Base-by-base conservation (phyloP, 352 stramenopile genomes). In the Phytophthora capsici region DNA sequence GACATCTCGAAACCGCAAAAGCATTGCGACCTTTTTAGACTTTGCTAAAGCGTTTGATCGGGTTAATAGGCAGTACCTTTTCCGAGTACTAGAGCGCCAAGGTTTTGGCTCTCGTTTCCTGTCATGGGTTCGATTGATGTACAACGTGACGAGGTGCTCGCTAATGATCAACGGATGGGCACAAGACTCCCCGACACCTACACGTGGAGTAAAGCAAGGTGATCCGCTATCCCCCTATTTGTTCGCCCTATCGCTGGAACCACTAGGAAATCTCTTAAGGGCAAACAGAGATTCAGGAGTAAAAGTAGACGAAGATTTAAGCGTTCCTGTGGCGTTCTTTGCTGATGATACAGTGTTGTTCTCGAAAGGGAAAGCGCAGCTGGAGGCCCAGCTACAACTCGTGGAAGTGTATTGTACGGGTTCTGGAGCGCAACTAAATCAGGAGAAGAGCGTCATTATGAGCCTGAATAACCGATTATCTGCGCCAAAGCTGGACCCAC, bases 41-140 rank as follows among this genome's bases (percentile, higher is more conserved):
- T 50, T 59, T 28, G 51, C 51, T 6, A 50, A 59, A 32, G 51
- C 51, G 2, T 50, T 50, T 14, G 51, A 59, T 28, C 16, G 51
- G 14, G 37, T 59, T 6, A 59, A 50, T 22, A 23, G 23, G 13
- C 9, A 19, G 3, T 58, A 48, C 17, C n/a, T 49, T 1, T 28
- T 58, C n/a, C 25, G 22, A 3, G 36, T 58, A 1, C 17, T 58
- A 6, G 16, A 58, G 17, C 37, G 23, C 6, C 37, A 58, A 48
- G 34, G 25, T 7, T 49, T 48, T 32, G 50, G 37, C 6, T 6
- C 13, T 2, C n/a, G 19, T 1, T 46, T 56, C 19, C 3, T 46
- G 5, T 4, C 32, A 9, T 64, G 17, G 47, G 54, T 65, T 17
- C 20, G 14, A 4, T n/a, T 63, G 1, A 30, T 63, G 16, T 56